Base-by-base conservation (phyloP, 2,329 filamentous ascomycete species). In the Calonectria hongkongensis region DNA sequence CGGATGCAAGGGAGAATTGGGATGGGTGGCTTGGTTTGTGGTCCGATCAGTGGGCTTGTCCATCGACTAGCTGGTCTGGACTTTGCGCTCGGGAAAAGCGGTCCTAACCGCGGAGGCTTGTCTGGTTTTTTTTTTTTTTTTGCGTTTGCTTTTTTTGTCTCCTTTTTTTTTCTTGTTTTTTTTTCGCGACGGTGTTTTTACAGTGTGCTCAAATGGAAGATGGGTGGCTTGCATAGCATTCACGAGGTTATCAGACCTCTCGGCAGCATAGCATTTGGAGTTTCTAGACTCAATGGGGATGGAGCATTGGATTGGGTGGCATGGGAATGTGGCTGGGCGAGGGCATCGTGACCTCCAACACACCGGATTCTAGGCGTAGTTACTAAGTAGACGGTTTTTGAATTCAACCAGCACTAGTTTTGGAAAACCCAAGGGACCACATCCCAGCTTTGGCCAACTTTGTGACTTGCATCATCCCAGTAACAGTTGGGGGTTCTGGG, bases 201-300 rank as follows among this genome's bases (percentile, higher is more conserved):
- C 43, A 54, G 64, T 56, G 41, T 47, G 33, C 67, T 47, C 68
- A 54, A 43, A 16, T n/a, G 41, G 51, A 70, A 28, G 25, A 39
- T 9, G 54, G 74, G 21, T 21, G 69, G 63, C 33, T 50, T 54
- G 50, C 39, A 58, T 63, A 68, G 68, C 73, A 73, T 76, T 76
- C 71, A 73, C 50, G 63, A 73, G 75, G 79, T 78, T 80, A 39
- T 54, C 69, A 79, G 74, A 78, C 78, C 78, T 70, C 67, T 51
- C 51, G 50, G 60, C 71, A 72, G 76, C 58, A 69, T 73, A 70
- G 39, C 33, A 60, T 70, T 70, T 60, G 64, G 73, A 73, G 78
- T 79, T 77, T 50, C 30, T 54, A 78, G 72, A 79, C 78, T 76
- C 76, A 21, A 56, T 21, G 67, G 62, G 66, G 73, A 60, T 56